These are phyloP conservation scores for Candida glaebosa DNA, from an alignment of 805 yeast species.

Conservation along the genomic window DNA sequence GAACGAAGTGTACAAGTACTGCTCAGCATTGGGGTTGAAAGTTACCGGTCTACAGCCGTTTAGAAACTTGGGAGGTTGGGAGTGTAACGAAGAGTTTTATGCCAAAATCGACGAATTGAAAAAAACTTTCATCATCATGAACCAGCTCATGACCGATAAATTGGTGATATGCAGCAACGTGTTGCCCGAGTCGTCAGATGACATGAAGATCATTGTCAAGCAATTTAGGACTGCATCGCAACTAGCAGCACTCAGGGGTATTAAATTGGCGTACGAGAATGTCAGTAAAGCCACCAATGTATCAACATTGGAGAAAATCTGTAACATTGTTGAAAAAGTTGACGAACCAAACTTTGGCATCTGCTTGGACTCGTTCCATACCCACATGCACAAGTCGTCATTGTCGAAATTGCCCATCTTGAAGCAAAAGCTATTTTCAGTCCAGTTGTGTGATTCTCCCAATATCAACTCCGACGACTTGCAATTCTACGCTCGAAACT, in stretches of 20 bases:
- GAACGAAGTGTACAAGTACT: constrained; percentile 9
- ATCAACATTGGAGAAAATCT: constrained; percentile 13
- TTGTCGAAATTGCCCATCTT: constrained; percentile 5
- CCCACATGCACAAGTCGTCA: constrained; percentile 7
- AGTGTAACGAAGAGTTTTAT: constrained; percentile 6
- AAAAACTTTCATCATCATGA: constrained; percentile 6
- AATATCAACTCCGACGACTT: constrained; percentile 9
- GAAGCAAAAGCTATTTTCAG: constrained; percentile 17
- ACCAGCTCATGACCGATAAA: constrained; percentile 9
- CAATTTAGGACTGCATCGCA: constrained; percentile 13
- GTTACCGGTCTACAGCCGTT: constrained; percentile 14
- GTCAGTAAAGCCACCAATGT: constrained; percentile 22
- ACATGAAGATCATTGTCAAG: constrained; percentile 8
- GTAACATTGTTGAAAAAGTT: constrained; percentile 16
- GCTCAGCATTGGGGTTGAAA: constrained; percentile 6
- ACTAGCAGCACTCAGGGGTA: constrained; percentile 11
- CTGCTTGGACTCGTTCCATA: constrained; percentile 26
- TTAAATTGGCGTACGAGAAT: constrained; percentile 24
- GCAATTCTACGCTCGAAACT: constrained; percentile 12
- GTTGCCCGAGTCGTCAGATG: constrained; percentile 7
- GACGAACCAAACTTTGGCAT: constrained; percentile 21
- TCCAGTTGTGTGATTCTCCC: constrained; percentile 24
- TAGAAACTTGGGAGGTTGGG: constrained; percentile 14
- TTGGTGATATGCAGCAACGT: constrained; percentile 13
- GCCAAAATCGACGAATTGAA: constrained; percentile 10